Evolutionary conservation across 2,329 filamentous ascomycete species (phyloP), one percentile per base, ranked within the genome.

Genomic region (Aureobasidium sp.): DNA sequence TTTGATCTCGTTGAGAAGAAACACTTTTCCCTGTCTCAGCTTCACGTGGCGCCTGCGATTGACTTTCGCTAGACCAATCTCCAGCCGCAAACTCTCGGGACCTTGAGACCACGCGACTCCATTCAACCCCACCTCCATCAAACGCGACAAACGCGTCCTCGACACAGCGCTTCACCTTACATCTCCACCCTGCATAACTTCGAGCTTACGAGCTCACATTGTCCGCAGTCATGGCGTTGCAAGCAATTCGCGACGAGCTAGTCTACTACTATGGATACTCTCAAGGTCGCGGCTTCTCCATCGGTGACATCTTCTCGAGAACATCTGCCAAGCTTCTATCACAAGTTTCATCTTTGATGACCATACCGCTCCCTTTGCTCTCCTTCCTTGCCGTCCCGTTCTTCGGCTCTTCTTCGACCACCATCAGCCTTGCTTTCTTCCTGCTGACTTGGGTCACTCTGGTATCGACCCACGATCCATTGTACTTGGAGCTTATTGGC

Each of bases 361-460:
- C 71, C 1, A 62, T 73, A 5, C 72, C 72, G 8, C 68, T 79
- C 44, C 77, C 77, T 2, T 65, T 79, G 21, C 71, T 78, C n/a
- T 77, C 89, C 29, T 77, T 92, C 53, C 78, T 92, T 62, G 89
- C 88, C 1, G 79, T 93, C 41, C 89, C 89, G 1, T 81, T 90
- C 65, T 75, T 90, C 44, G 88, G 87, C 32, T 88, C 88, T 7
- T 91, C 88, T 77, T 87, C 79, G 45, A 93, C 91, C 1, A 91
- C 87, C 1, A 79, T 96, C 65, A 96, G 94, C 73, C 77, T 96
- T 29, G 77, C 95, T 65, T 92, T 96, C 78, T 94, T 96, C 75
- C 93, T 91, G 73, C 83, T 96, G 77, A 93, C 90, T 67, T 96
- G 91, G 91, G 85, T 86, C 6, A 93, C 90, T 0, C 81, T 97